phyloP scores from a whole-genome alignment of 768 basidiomycete species.

The Infundibulicybe gibba region DNA sequence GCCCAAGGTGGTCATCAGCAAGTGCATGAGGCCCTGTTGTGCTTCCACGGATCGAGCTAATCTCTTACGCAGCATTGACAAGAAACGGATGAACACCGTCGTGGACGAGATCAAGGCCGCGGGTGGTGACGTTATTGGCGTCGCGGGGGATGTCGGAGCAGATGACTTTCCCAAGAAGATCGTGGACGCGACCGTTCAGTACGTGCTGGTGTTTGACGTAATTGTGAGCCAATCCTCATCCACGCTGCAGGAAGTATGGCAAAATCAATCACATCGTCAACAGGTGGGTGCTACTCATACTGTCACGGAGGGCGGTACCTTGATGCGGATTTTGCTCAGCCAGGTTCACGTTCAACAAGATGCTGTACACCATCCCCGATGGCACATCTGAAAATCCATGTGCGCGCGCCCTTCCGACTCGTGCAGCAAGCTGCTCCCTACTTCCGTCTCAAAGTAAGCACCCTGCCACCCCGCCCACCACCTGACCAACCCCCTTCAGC shows the following conservation, averaged over 20 bases:
- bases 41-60: constrained; percentile 2
- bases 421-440: constrained; percentile 82
- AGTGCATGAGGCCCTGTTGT: constrained; percentile 39
- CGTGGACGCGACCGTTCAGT: constrained; percentile 74
- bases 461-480: constrained; percentile 1
- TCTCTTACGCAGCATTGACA: constrained; percentile 58
- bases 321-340: constrained; percentile 31
- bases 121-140: constrained; percentile 72
- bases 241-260: constrained; percentile 58
- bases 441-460: constrained; percentile 69
- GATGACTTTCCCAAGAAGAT: constrained; percentile 82
- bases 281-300: constrained; percentile 39
- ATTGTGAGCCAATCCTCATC: not conserved
- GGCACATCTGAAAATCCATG: constrained; percentile 82
- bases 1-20: constrained; percentile 82
- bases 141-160: constrained; percentile 78
- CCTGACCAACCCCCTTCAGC: constrained; percentile 25
- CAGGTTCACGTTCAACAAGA: constrained; percentile 81
- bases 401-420: constrained; percentile 83
- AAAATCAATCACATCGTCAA: constrained; percentile 87
- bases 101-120: constrained; percentile 67
- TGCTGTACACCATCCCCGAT: constrained; percentile 85
- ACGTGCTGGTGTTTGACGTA: constrained; percentile 20
- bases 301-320: not conserved
- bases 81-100: constrained; percentile 59